Percentiles rank a stretch among this genome's conserved stretches.
Evolutionary conservation across 148 eudicot species (phyloP).

Genomic region (Cornus controversa): DNA sequence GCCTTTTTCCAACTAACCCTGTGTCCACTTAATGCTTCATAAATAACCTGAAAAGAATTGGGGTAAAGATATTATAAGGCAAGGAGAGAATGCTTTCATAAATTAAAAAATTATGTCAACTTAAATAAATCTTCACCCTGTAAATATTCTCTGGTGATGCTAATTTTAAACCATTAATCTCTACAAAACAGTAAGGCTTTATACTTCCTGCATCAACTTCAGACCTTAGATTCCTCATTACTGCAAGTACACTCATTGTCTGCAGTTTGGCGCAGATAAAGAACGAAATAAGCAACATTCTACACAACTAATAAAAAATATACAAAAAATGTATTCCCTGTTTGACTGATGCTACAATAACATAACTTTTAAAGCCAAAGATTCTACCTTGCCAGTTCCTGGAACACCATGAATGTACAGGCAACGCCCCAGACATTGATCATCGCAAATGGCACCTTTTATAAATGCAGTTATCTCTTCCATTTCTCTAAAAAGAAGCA

Average conservation of each 20-base stretch:
- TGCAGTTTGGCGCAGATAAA: slow-evolving; percentile 38
- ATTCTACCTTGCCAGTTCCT: slow-evolving; percentile 91
- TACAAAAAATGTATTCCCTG: background rate
- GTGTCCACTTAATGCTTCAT: slow-evolving; percentile 91
- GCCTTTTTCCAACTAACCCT: slow-evolving; percentile 96
- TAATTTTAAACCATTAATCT: slow-evolving; percentile 90
- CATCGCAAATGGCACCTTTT: slow-evolving; percentile 85
- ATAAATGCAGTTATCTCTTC: slow-evolving; percentile 79
- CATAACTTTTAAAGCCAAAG: background rate
- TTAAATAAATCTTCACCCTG: slow-evolving; percentile 43
- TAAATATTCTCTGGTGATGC: slow-evolving; percentile 95
- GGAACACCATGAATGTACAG: slow-evolving; percentile 99
- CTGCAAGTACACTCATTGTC: slow-evolving; percentile 98
- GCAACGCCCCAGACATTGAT: slow-evolving; percentile 96
- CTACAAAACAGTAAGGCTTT: slow-evolving; percentile 83
- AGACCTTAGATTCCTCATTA: slow-evolving; percentile 76
- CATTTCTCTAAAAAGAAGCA: slow-evolving; percentile 71
- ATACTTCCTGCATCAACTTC: slow-evolving; percentile 83
- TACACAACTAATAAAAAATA: background rate
- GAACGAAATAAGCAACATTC: background rate
- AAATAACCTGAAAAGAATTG: slow-evolving; percentile 65
- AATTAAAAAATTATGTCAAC: background rate
- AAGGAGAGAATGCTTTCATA: slow-evolving; percentile 8
- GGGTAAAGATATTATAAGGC: slow-evolving; percentile 2
- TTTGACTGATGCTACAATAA: background rate